Percentiles rank a stretch among this genome's conserved stretches.
Evolutionary conservation across 169 alveolate species (phyloP).

Genomic region (Cryptosporidium tyzzeri): DNA sequence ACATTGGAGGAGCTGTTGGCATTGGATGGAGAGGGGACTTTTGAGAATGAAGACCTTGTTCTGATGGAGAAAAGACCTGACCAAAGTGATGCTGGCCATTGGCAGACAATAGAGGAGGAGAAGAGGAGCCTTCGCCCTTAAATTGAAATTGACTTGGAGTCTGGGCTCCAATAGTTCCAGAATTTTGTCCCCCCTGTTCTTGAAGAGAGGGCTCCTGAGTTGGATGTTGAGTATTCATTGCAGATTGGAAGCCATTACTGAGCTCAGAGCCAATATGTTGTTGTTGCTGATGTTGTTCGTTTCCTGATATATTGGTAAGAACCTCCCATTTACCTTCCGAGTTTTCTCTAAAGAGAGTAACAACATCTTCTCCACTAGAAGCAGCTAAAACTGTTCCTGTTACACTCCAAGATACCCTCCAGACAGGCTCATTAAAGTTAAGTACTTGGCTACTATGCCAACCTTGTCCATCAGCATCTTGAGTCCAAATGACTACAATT

Average conservation of each 20-base stretch:
- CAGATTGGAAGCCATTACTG: not conserved
- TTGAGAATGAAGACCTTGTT: not conserved
- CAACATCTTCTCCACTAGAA: constrained; percentile 80
- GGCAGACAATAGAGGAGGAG: not conserved
- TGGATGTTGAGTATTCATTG: not conserved
- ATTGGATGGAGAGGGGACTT: not conserved
- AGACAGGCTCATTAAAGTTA: constrained; percentile 79
- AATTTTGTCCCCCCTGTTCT: not conserved
- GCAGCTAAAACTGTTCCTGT: constrained; percentile 81
- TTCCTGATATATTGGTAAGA: constrained; percentile 75
- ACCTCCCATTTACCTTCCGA: constrained; percentile 81
- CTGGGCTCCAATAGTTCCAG: not conserved
- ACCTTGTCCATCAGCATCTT: constrained; percentile 78
- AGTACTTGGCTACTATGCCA: constrained; percentile 79
- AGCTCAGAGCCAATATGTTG: not conserved
- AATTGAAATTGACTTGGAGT: not conserved
- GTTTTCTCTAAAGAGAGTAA: constrained; percentile 78
- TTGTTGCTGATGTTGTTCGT: constrained; percentile 14
- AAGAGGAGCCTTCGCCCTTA: not conserved
- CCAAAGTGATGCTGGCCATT: not conserved
- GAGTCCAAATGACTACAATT: constrained; percentile 81
- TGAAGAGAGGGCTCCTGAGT: not conserved
- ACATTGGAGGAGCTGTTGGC: not conserved
- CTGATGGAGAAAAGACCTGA: not conserved
- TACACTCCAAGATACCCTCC: constrained; percentile 83